Percentiles rank a stretch among this genome's conserved stretches.
Evolutionary conservation across 352 stramenopile genomes (phyloP).

Genomic region (Phytopythium aichiense): DNA sequence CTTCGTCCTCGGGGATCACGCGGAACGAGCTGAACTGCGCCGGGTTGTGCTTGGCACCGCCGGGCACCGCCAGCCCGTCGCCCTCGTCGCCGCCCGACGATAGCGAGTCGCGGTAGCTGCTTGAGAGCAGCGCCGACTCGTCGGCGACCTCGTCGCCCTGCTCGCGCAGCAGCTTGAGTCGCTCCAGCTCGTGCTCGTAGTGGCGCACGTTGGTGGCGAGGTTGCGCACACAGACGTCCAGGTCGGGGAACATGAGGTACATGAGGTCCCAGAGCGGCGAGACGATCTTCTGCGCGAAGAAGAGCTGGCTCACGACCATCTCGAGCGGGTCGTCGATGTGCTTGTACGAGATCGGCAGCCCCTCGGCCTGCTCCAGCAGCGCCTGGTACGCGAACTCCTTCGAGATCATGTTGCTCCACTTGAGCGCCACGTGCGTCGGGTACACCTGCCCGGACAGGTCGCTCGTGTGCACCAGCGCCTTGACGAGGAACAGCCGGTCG

Average conservation of each 20-base stretch:
- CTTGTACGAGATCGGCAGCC: constrained; percentile 76
- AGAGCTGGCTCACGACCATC: constrained; percentile 85
- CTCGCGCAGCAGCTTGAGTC: constrained; percentile 45
- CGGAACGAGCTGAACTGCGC: constrained; percentile 86
- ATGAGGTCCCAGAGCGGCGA: constrained; percentile 73
- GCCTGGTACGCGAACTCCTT: constrained; percentile 89
- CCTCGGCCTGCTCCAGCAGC: constrained; percentile 74
- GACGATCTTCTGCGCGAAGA: constrained; percentile 85
- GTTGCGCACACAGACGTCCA: constrained; percentile 63
- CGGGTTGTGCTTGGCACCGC: constrained; percentile 62
- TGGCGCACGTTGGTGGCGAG: constrained; percentile 72
- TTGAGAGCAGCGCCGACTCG: constrained; percentile 2
- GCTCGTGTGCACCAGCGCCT: constrained; percentile 81
- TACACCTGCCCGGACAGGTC: constrained; percentile 86
- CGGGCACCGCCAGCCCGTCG: constrained; percentile 53
- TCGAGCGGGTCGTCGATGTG: constrained; percentile 77
- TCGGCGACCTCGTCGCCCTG: constrained; percentile 17
- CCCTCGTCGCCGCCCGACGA: constrained; percentile 55
- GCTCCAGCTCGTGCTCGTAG: constrained; percentile 75
- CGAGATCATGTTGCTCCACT: constrained; percentile 90
- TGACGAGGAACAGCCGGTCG: constrained; percentile 83
- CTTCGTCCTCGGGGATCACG: constrained; percentile 40
- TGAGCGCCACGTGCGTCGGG: constrained; percentile 82
- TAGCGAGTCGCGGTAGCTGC: constrained; percentile 24
- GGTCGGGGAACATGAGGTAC: constrained; percentile 69